Evolutionary conservation across 1,284 basidiomycete genomes (phyloP), one percentile per base, ranked within the genome.

Genomic region (Kalmanozyma brasiliensis): DNA sequence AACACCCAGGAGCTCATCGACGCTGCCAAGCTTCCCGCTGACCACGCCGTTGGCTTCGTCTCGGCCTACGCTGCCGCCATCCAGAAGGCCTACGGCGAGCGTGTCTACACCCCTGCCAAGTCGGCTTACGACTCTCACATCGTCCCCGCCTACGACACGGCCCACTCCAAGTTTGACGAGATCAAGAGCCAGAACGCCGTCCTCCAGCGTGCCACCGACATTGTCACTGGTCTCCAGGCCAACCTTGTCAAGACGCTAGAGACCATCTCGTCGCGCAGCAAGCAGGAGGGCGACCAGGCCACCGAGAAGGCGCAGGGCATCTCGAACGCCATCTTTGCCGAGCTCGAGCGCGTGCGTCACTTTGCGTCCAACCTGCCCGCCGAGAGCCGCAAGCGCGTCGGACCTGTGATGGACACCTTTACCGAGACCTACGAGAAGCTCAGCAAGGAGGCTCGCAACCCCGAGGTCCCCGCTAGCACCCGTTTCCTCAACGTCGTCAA

Each of bases 121-220:
- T 49, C 52, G 32, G 60, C 72, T 10, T 78, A 78, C 66, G 62
- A 74, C 19, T 60, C 67, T 24, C 73, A 76, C 62, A 56, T 76
- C 37, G 69, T 62, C 8, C 74, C 74, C 33, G 68, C 51, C 38
- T 70, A 71, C 55, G 59, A 65, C 41, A 19, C 51, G 14, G 75
- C 75, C 13, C 60, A 62, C 47, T 57, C 65, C 58, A 68, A 75
- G 38, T 76, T 79, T 46, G 72, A 79, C 57, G 74, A 81, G 64
- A 67, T 80, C 47, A 77, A 71, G 57, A 73, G 52, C 37, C 77
- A 81, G 52, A 80, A 81, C 49, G 74, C 69, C 32, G 71, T 71
- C 58, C 49, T 81, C 34, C 63, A 75, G 58, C 68, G 72, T 33
- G 75, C 77, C n/a, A 68, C 64, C 38, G 64, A 79, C 48, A 65